These are phyloP conservation scores for Phytophthora quininea DNA, from an alignment of 352 stramenopile species.

Conservation along the genomic window DNA sequence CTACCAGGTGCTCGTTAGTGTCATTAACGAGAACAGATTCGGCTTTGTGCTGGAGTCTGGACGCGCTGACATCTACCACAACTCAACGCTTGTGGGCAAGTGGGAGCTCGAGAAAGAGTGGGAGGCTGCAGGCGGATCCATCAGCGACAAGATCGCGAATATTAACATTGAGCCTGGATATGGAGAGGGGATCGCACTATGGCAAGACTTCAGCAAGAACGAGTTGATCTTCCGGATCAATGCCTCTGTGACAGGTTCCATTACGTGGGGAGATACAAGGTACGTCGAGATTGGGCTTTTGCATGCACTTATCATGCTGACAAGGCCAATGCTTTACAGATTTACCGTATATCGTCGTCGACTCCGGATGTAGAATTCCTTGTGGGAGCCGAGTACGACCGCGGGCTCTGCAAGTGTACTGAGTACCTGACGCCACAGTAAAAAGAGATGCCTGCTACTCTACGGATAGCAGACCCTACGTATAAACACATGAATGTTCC, in stretches of 20 bases:
- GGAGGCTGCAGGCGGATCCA: conserved; percentile 70
- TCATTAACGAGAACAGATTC: conserved; percentile 91
- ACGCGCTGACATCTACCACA: conserved; percentile 83
- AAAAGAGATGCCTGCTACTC: background rate
- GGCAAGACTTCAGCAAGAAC: conserved; percentile 75
- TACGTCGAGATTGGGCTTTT: conserved; percentile 26
- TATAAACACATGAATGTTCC: background rate
- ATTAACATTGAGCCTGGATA: conserved; percentile 79
- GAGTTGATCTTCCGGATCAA: conserved; percentile 85
- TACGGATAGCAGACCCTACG: background rate
- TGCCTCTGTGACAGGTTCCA: conserved; percentile 77
- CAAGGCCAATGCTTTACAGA: conserved; percentile 27
- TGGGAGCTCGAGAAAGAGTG: conserved; percentile 76
- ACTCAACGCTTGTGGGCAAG: conserved; percentile 64
- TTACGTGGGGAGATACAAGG: conserved; percentile 84
- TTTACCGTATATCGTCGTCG: conserved; percentile 83
- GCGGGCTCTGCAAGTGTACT: conserved; percentile 82
- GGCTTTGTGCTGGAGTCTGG: conserved; percentile 82
- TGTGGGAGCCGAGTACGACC: conserved; percentile 86
- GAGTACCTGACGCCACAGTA: conserved; percentile 72
- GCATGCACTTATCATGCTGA: background rate
- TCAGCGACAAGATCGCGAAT: conserved; percentile 78
- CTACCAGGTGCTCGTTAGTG: conserved; percentile 86
- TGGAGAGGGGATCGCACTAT: conserved; percentile 64
- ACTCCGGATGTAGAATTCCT: conserved; percentile 85